Evolutionary conservation across 768 basidiomycete genomes (phyloP), one percentile per base, ranked within the genome.

Genomic region (Leccinum variicolor): DNA sequence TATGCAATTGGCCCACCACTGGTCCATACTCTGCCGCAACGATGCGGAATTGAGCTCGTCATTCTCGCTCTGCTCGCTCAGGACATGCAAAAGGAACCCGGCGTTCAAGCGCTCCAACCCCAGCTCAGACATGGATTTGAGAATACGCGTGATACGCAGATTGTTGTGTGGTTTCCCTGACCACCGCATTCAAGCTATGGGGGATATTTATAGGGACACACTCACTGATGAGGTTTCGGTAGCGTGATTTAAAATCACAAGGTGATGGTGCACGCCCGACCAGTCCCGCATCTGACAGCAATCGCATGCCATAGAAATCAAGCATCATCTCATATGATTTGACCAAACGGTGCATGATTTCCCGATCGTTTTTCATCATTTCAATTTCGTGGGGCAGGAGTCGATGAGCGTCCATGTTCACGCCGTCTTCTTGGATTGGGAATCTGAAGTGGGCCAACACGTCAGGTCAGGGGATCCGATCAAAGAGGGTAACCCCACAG

Each of bases 1-100:
- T 52, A 89, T 73, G 66, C 88, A 90, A 64, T 87, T 87, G 19
- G 83, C 82, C 89, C 89, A 90, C 85, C 86, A 91, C 56, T 77
- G 74, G 59, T 89, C 89, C 87, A 90, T 89, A 67, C 89, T 90
- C 61, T 73, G 71, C 50, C 70, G 67, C 50, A 89, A 73, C 11
- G 71, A 70, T 10, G 64, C 62, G n/a, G 79, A 74, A 64, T 82
- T 75, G 45, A 91, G 75, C 64, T 79, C 72, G 29, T 75, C 73
- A 21, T 75, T 67, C 66, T 86, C 83, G 63, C 84, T 87, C 66
- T 89, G 89, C 66, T 90, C 85, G 62, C 76, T 80, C 26, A 90
- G 76, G 58, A 90, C 76, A 65, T 87, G 85, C 46, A 90, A 76
- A 46, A 91, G 65, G 62, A 90, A 88, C 1, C 84, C 86, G 14